Percentiles rank a stretch among this genome's conserved stretches.
These are phyloP conservation scores for Vaccinium myrtillus DNA, from an alignment of 148 eudicot genomes.

Conservation along the genomic window DNA sequence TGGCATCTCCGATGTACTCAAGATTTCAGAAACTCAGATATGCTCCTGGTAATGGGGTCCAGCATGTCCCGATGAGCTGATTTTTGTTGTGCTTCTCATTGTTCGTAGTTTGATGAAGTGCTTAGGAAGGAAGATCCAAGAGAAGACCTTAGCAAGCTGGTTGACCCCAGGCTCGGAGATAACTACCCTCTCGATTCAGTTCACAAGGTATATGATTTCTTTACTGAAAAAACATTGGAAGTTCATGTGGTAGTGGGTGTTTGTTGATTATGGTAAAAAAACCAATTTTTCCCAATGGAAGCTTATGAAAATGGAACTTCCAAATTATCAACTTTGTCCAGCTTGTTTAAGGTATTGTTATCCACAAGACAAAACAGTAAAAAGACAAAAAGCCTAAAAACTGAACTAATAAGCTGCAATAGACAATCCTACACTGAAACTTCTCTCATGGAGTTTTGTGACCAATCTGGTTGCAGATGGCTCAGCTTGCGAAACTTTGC, in stretches of 20 bases:
- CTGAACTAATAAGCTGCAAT: neutral
- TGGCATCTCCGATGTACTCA: neutral
- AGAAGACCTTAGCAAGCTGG: constrained; percentile 46
- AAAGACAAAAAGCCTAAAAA: neutral
- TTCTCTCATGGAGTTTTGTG: neutral
- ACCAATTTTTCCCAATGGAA: neutral
- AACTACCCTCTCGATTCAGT: constrained; percentile 49
- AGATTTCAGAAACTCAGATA: neutral
- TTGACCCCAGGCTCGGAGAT: constrained; percentile 72
- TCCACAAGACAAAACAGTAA: neutral
- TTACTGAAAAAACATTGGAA: neutral
- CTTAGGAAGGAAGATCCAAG: constrained; percentile 40
- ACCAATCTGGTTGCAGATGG: constrained; percentile 36
- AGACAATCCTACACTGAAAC: no score
- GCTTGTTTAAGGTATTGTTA: neutral
- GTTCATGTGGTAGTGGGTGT: neutral
- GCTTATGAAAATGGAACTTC: neutral
- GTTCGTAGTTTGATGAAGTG: constrained; percentile 57
- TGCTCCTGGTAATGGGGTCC: neutral
- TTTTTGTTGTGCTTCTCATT: neutral
- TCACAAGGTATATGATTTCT: constrained; percentile 27
- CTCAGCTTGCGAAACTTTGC: constrained; percentile 69
- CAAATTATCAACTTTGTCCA: neutral
- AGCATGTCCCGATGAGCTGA: neutral
- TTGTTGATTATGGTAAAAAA: neutral